phyloP scores from a whole-genome alignment of 1,284 basidiomycete species.

The Schizopora paradoxa region DNA sequence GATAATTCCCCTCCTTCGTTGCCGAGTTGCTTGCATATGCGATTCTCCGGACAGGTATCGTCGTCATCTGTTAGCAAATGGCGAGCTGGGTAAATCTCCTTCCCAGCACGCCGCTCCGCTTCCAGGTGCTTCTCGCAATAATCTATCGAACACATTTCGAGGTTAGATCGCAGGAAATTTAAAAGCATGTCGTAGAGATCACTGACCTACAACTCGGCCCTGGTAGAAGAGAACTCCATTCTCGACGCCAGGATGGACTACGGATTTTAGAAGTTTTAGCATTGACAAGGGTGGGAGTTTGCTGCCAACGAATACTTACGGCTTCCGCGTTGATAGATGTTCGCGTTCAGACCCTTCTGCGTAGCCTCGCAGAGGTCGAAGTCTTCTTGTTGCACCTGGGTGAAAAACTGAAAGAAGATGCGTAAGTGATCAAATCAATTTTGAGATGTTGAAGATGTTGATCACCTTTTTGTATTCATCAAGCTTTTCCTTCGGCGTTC shows the following conservation, averaged over 20 bases:
- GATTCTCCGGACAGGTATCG: slow-evolving; percentile 9
- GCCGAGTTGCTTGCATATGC: slow-evolving; percentile 7
- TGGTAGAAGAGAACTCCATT: slow-evolving; percentile 25
- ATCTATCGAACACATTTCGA: slow-evolving; percentile 5
- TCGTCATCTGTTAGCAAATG: slow-evolving; percentile 7
- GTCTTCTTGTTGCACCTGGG: slow-evolving; percentile 25
- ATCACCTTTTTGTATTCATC: slow-evolving; percentile 19
- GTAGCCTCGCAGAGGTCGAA: slow-evolving; percentile 22
- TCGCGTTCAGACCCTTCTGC: slow-evolving; percentile 24
- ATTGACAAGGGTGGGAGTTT: neutral
- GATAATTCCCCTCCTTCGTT: slow-evolving; percentile 4
- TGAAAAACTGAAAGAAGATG: slow-evolving; percentile 6
- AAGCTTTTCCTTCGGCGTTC: slow-evolving; percentile 20
- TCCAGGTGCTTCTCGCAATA: slow-evolving; percentile 21
- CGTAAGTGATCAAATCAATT: neutral
- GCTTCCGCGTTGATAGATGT: slow-evolving; percentile 23
- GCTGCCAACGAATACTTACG: slow-evolving; percentile 4
- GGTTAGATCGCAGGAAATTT: neutral
- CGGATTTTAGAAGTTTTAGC: neutral
- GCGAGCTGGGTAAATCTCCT: slow-evolving; percentile 22
- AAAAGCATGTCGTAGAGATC: neutral
- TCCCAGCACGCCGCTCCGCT: slow-evolving; percentile 20
- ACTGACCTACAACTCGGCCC: slow-evolving; percentile 19
- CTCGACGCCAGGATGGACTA: slow-evolving; percentile 23
- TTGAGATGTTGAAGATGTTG: slow-evolving; percentile 6